Conservation (phyloP, 2,329 filamentous ascomycete species). For the Pseudogymnoascus sp. region DNA sequence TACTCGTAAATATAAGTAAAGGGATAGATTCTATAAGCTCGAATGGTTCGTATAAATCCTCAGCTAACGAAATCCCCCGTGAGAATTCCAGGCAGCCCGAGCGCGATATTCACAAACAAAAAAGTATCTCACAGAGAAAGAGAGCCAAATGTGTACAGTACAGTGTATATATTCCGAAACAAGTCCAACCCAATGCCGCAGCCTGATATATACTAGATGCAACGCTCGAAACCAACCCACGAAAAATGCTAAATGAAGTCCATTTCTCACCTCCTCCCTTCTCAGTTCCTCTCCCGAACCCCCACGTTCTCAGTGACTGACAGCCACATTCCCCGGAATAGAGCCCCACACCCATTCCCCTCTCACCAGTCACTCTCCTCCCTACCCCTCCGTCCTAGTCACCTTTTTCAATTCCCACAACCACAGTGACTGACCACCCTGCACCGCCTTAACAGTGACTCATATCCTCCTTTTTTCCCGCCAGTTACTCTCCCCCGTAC, state of each 20-base stretch:
- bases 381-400: too few relatives aligned
- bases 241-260: background rate
- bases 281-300: background rate
- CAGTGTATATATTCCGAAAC: background rate
- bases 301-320: too few relatives aligned
- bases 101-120: background rate
- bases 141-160: background rate
- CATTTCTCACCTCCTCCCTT: background rate
- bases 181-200: background rate
- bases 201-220: background rate
- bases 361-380: too few relatives aligned
- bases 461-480: too few relatives aligned
- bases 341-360: too few relatives aligned
- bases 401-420: background rate
- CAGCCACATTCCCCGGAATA: too few relatives aligned
- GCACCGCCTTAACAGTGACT: too few relatives aligned
- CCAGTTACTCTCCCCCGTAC: background rate
- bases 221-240: background rate
- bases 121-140: background rate
- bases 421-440: background rate
- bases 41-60: background rate
- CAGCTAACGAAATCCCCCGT: background rate
- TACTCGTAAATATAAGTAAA: background rate
- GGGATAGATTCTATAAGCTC: background rate
- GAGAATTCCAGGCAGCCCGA: background rate